phyloP scores from a whole-genome alignment of 2,329 filamentous ascomycete species.

The Clarireedia hainanense region DNA sequence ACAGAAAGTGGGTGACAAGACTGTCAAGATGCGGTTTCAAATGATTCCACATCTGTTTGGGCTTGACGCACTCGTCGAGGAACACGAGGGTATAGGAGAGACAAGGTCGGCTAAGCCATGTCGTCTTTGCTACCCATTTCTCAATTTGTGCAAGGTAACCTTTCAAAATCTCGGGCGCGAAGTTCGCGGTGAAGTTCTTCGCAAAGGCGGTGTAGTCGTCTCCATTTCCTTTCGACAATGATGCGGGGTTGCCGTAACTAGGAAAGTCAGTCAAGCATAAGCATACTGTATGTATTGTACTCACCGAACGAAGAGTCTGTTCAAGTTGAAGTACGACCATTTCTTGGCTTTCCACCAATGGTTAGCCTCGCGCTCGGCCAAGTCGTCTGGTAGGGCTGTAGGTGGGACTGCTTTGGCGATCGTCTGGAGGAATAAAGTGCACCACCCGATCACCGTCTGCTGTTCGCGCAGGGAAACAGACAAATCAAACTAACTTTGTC shows the following conservation, averaged over 20 bases:
- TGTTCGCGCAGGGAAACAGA: constrained; percentile 70
- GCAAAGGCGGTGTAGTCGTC: constrained; percentile 75
- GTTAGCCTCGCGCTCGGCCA: constrained; percentile 81
- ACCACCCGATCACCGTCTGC: constrained; percentile 86
- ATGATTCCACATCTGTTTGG: constrained; percentile 93
- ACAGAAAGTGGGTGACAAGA: constrained; percentile 88
- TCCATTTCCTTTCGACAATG: constrained; percentile 63
- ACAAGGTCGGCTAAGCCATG: constrained; percentile 91
- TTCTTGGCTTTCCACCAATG: constrained; percentile 99
- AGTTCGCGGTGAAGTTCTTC: constrained; percentile 82
- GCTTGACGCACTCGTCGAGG: constrained; percentile 93
- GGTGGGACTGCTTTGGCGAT: constrained; percentile 79
- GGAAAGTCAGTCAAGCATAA: constrained; percentile 10
- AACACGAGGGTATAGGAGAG: constrained; percentile 91
- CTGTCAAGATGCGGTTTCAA: constrained; percentile 90
- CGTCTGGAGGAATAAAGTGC: constrained; percentile 85
- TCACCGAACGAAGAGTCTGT: constrained; percentile 86
- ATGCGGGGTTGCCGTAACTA: constrained; percentile 83
- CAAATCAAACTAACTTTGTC: constrained; percentile 66
- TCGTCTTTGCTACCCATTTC: constrained; percentile 90
- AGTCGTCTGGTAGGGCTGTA: constrained; percentile 67
- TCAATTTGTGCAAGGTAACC: constrained; percentile 92
- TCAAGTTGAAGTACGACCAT: constrained; percentile 97
- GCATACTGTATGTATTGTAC: constrained; percentile 20
- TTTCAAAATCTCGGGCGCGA: constrained; percentile 94